Evolutionary conservation across 2,329 filamentous ascomycete genomes (phyloP).

Genomic region (Huntiella omanensis): DNA sequence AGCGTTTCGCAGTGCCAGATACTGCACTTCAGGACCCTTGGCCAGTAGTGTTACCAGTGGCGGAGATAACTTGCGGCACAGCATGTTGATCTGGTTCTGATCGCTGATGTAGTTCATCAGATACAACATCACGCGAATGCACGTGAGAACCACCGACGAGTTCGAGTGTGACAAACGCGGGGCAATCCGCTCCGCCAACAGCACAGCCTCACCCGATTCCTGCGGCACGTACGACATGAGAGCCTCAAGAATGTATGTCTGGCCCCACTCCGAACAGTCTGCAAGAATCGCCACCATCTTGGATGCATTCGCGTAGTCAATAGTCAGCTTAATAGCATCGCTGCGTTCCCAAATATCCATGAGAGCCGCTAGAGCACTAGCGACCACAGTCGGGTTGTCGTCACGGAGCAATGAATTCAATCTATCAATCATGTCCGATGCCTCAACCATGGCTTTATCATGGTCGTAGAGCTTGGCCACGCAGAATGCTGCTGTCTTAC

Average conservation of each 20-base stretch:
- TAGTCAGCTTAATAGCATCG: conserved; percentile 92
- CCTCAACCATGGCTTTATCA: conserved; percentile 74
- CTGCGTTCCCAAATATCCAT: conserved; percentile 99
- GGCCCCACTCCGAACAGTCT: conserved; percentile 97
- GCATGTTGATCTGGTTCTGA: conserved; percentile 64
- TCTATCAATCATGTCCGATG: conserved; percentile 76
- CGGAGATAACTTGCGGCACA: conserved; percentile 86
- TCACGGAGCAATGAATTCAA: conserved; percentile 81
- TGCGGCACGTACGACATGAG: conserved; percentile 96
- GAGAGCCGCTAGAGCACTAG: conserved; percentile 72
- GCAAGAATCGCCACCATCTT: conserved; percentile 95
- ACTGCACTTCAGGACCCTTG: conserved; percentile 97
- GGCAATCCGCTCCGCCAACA: conserved; percentile 82
- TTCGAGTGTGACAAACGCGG: conserved; percentile 95
- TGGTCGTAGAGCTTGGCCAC: conserved; percentile 98
- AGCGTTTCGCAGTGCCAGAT: conserved; percentile 82
- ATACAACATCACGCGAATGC: conserved; percentile 89
- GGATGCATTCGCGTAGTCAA: conserved; percentile 91
- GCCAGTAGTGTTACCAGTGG: conserved; percentile 86
- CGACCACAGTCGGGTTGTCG: conserved; percentile 93
- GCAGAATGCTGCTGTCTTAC: conserved; percentile 90
- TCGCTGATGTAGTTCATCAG: conserved; percentile 97
- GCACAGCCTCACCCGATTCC: conserved; percentile 67
- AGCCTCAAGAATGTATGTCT: conserved; percentile 94
- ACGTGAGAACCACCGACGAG: conserved; percentile 87